Percentiles rank a stretch among this genome's conserved stretches.
Conservation (phyloP, 208 protist species). For the Porcisia hertigi region DNA sequence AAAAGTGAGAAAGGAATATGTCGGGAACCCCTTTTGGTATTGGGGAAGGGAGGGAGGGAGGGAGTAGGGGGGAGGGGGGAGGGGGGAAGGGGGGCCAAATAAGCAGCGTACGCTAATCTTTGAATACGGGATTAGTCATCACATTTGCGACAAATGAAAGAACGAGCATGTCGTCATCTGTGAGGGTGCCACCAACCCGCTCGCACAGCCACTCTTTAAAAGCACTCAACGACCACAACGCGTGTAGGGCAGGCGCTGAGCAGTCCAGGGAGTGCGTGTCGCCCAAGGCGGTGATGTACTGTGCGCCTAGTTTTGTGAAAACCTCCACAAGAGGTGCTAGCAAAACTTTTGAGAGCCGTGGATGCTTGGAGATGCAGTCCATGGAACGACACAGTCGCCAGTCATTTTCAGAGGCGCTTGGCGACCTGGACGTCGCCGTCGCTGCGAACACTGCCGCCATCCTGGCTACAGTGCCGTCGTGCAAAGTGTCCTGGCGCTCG, state of each 20-base stretch:
- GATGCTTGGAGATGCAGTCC: background rate
- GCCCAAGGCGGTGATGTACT: background rate
- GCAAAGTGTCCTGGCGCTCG: background rate
- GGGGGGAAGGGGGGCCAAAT: too few relatives aligned
- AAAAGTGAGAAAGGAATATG: too few relatives aligned
- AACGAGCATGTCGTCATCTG: background rate
- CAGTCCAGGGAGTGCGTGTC: background rate
- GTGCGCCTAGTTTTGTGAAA: background rate
- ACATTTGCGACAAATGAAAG: background rate
- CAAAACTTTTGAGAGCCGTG: background rate
- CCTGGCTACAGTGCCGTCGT: background rate
- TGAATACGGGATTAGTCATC: background rate
- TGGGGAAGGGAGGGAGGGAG: too few relatives aligned
- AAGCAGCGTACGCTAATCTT: background rate
- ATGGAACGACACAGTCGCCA: background rate
- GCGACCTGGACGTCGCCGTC: background rate
- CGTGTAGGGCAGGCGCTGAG: background rate
- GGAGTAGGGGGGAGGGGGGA: background rate
- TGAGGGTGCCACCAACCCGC: background rate
- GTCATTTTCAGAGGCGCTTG: background rate
- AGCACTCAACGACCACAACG: background rate
- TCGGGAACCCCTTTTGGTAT: too few relatives aligned
- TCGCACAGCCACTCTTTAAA: conserved; percentile 9
- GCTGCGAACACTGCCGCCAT: background rate
- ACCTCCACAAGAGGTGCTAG: background rate